Conservation (phyloP, 495 filamentous ascomycete genomes). For the Rostrohypoxylon terebratum region DNA sequence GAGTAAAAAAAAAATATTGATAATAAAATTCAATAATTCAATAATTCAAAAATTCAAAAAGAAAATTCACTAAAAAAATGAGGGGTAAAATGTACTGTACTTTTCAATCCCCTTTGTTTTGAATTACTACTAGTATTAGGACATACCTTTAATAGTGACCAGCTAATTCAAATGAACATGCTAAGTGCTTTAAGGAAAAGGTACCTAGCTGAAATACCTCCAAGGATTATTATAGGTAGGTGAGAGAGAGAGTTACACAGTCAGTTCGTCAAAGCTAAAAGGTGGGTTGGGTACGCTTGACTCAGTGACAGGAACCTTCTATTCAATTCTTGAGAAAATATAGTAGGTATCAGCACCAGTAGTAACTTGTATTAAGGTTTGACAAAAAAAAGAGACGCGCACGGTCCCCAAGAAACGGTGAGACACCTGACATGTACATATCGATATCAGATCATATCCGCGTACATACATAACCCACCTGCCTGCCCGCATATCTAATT, state of each 20-base stretch:
- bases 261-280: background rate
- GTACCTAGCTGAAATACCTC: background rate
- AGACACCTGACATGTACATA: constrained; percentile 17
- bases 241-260: background rate
- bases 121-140: background rate
- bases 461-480: background rate
- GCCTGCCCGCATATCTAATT: background rate
- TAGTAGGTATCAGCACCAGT: background rate
- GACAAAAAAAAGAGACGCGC: constrained; percentile 4
- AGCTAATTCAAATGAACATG: no score
- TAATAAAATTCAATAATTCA: background rate
- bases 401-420: constrained; percentile 14
- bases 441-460: background rate
- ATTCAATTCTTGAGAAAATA: constrained; percentile 36
- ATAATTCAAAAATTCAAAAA: background rate
- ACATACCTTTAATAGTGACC: no score
- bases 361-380: background rate
- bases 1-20: background rate
- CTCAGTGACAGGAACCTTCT: constrained; percentile 32
- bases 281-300: constrained; percentile 6
- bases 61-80: constrained; percentile 1
- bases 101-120: background rate
- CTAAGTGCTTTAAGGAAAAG: constrained; percentile 8
- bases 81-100: background rate
- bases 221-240: background rate